Evolutionary conservation across 1,284 basidiomycete genomes (phyloP).

Genomic region (Moesziomyces sp.): DNA sequence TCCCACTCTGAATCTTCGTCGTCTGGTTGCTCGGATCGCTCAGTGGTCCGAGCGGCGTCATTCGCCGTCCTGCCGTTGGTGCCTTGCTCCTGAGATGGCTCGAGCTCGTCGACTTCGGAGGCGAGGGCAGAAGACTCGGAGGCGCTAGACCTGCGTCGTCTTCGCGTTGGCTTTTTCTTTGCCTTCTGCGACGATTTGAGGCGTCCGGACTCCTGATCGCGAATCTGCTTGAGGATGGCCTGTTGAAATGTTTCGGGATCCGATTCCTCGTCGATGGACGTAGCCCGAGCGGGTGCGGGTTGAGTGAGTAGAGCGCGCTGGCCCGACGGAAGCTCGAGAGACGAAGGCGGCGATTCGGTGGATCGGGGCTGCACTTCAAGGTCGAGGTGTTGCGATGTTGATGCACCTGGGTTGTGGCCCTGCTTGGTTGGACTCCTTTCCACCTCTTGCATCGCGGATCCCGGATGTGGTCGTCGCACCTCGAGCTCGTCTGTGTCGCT

Average conservation of each 20-base stretch:
- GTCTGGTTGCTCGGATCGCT: neutral
- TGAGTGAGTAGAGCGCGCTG: neutral
- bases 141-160: slow-evolving; percentile 1
- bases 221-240: slow-evolving; percentile 9
- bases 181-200: slow-evolving; percentile 9
- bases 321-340: slow-evolving; percentile 1
- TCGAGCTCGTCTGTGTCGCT: slow-evolving; percentile 22
- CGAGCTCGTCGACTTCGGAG: slow-evolving; percentile 17
- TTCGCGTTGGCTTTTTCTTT: neutral
- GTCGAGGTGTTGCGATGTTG: neutral
- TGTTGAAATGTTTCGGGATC: slow-evolving; percentile 29
- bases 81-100: slow-evolving; percentile 12
- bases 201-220: neutral
- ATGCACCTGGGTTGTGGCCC: neutral
- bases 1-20: slow-evolving; percentile 32
- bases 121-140: neutral
- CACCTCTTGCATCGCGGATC: slow-evolving; percentile 6
- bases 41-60: neutral
- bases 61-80: slow-evolving; percentile 7
- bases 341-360: neutral
- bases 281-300: neutral
- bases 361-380: neutral
- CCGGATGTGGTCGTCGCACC: slow-evolving; percentile 27
- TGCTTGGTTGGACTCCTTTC: slow-evolving; percentile 24
- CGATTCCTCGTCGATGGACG: slow-evolving; percentile 29